phyloP scores from a whole-genome alignment of 805 yeast species.

The Tetrapisispora nanseiensis region DNA sequence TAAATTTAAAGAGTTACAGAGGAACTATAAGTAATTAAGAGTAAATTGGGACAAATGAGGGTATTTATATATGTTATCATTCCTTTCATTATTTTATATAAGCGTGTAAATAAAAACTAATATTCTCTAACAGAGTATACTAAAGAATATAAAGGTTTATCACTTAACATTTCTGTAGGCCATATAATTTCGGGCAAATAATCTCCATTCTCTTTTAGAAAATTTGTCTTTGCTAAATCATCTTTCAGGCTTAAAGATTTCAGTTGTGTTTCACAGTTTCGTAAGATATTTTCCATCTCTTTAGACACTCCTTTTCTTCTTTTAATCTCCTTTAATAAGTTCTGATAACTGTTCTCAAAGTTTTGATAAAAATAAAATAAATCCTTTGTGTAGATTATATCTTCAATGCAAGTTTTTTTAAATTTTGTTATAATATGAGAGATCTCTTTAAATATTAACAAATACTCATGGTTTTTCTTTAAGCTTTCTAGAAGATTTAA shows the following conservation, averaged over 20 bases:
- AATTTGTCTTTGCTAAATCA: conserved; percentile 32
- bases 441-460: conserved; percentile 24
- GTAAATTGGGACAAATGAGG: conserved; percentile 1
- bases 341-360: conserved; percentile 44
- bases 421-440: conserved; percentile 29
- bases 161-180: conserved; percentile 34
- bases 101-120: conserved; percentile 3
- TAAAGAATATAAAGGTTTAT: conserved; percentile 21
- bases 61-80: background rate
- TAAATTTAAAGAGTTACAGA: conserved; percentile 48
- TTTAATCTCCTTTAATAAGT: conserved; percentile 41
- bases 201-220: conserved; percentile 40
- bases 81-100: background rate
- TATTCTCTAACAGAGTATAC: conserved; percentile 15
- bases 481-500: conserved; percentile 9
- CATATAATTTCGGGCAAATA: conserved; percentile 49
- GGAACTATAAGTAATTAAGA: conserved; percentile 32
- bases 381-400: conserved; percentile 24
- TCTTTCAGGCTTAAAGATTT: conserved; percentile 37
- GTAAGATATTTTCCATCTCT: conserved; percentile 33
- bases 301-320: conserved; percentile 38
- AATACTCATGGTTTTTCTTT: conserved; percentile 23
- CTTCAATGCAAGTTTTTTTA: conserved; percentile 19
- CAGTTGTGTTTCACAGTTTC: conserved; percentile 35
- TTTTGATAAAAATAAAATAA: conserved; percentile 40